A percentile compares a stretch with the other conserved stretches of the same genome.
These are phyloP conservation scores for Vitis hybrid DNA, from an alignment of 177 flowering plant genomes.

Conservation along the genomic window DNA sequence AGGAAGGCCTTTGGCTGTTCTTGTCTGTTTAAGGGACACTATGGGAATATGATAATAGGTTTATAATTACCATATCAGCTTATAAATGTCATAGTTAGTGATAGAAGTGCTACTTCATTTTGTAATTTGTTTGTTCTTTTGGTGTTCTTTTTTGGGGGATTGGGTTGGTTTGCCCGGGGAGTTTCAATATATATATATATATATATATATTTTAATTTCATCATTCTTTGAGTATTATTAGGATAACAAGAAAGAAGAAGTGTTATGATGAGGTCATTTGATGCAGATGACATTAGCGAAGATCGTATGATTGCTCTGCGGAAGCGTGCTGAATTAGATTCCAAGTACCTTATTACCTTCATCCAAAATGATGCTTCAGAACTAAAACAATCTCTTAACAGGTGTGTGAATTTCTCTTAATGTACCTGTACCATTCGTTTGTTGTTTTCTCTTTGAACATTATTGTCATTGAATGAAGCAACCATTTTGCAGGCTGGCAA, in stretches of 20 bases:
- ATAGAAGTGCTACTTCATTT: too few relatives aligned
- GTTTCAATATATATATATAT: too few relatives aligned
- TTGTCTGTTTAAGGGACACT: too few relatives aligned
- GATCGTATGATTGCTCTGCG: slow-evolving; percentile 83
- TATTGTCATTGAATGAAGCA: slow-evolving; percentile 9
- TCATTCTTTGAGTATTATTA: not conserved
- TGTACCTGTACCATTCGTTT: slow-evolving; percentile 1
- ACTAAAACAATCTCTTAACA: slow-evolving; percentile 60
- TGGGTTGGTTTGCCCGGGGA: too few relatives aligned
- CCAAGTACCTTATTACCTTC: slow-evolving; percentile 57
- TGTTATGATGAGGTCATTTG: slow-evolving; percentile 5
- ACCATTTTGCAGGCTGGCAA: slow-evolving; percentile 56
- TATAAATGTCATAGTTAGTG: too few relatives aligned
- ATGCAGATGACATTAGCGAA: slow-evolving; percentile 78
- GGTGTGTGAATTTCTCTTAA: slow-evolving; percentile 34
- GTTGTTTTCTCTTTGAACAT: slow-evolving; percentile 4
- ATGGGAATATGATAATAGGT: too few relatives aligned
- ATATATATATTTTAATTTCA: not conserved
- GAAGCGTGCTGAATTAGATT: slow-evolving; percentile 91
- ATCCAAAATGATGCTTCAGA: slow-evolving; percentile 45
- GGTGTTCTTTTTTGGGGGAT: too few relatives aligned
- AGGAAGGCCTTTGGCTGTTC: too few relatives aligned
- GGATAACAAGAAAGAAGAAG: not conserved
- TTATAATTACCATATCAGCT: too few relatives aligned
- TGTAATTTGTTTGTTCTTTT: too few relatives aligned